A percentile compares a stretch with the other conserved stretches of the same genome.
These are phyloP conservation scores for Cystobasidiaceae sp. DNA, from an alignment of 1,284 basidiomycete genomes.

Conservation along the genomic window DNA sequence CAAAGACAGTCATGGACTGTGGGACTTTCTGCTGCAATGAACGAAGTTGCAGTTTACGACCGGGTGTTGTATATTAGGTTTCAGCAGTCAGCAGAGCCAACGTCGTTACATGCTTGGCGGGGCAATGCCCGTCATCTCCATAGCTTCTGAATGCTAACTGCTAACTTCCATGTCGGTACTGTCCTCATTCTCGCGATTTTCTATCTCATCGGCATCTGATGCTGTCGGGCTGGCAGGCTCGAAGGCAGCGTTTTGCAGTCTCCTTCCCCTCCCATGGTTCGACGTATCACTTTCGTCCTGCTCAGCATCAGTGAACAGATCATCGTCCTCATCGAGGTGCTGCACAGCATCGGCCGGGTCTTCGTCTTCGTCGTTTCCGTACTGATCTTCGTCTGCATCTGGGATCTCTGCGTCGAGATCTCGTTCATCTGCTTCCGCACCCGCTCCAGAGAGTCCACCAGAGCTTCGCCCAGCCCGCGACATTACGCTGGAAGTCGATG, in stretches of 20 bases:
- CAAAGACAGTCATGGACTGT: conserved; percentile 71
- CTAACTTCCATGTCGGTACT: conserved; percentile 28
- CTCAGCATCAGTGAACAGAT: conserved; percentile 21
- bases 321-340: conserved; percentile 13
- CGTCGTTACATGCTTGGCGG: neutral
- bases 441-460: neutral
- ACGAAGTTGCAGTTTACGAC: neutral
- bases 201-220: conserved; percentile 10
- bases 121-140: neutral
- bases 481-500: neutral
- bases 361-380: conserved; percentile 1
- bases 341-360: conserved; percentile 5
- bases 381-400: conserved; percentile 13
- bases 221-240: neutral
- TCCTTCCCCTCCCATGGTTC: conserved; percentile 2
- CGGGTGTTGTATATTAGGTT: neutral
- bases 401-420: conserved; percentile 29
- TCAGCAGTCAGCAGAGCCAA: neutral
- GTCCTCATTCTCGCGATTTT: conserved; percentile 25
- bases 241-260: neutral
- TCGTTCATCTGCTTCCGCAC: neutral
- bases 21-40: conserved; percentile 65
- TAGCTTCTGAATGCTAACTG: neutral
- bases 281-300: neutral
- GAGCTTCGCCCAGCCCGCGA: conserved; percentile 4